phyloP scores from a whole-genome alignment of 2,329 filamentous ascomycete species.

The Stachybotrys echinatus region DNA sequence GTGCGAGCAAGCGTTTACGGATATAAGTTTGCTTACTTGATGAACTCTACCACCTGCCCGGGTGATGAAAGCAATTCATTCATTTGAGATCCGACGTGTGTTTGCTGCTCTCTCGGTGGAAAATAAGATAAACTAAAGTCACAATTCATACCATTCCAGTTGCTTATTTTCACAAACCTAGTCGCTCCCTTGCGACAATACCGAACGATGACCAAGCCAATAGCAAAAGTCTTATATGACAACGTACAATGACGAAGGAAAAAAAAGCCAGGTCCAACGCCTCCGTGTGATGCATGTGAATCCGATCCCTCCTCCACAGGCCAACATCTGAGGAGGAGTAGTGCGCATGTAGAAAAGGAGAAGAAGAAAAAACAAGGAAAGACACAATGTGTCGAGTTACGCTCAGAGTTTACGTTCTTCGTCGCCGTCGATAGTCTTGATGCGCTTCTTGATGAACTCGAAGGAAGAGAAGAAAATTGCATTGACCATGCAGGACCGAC shows the following conservation, averaged over 20 bases:
- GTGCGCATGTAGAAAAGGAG: neutral
- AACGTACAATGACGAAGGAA: neutral
- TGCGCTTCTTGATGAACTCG: conserved; percentile 72
- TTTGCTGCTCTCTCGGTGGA: neutral
- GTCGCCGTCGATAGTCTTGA: conserved; percentile 47
- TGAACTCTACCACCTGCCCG: no score
- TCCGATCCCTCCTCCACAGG: neutral
- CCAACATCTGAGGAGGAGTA: neutral
- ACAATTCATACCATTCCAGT: neutral
- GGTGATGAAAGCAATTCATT: no score
- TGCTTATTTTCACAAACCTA: neutral
- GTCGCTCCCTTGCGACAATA: neutral
- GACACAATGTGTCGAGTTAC: neutral
- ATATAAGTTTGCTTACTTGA: no score
- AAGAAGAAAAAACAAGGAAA: neutral
- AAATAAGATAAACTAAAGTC: no score
- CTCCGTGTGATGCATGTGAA: neutral
- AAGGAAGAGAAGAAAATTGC: conserved; percentile 88
- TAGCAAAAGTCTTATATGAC: neutral
- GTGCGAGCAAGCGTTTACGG: no score
- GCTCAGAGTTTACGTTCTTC: neutral
- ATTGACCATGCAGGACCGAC: conserved; percentile 75
- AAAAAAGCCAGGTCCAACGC: neutral
- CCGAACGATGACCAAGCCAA: neutral
- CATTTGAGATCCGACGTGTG: neutral